Evolutionary conservation across 371 early-diverging fungal species (phyloP).

Genomic region (Zancudomyces culisetae): DNA sequence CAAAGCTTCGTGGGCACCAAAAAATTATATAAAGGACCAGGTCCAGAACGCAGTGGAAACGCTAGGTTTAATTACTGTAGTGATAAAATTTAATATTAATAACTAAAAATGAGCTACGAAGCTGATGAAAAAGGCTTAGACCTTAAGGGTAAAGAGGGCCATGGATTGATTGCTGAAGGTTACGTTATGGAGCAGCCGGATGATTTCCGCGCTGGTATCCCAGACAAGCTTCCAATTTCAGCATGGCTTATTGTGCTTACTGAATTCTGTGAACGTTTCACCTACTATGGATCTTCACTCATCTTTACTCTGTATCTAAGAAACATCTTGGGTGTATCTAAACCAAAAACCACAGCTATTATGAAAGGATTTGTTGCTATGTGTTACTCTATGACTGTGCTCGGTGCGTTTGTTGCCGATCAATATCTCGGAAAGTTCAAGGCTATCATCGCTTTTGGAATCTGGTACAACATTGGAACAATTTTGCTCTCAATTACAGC

Average conservation of each 20-base stretch:
- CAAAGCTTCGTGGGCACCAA: no score
- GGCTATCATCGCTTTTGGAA: constrained; percentile 46
- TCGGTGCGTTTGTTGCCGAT: constrained; percentile 68
- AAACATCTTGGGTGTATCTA: constrained; percentile 5
- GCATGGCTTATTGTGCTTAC: constrained; percentile 14
- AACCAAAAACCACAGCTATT: constrained; percentile 14
- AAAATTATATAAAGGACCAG: no score
- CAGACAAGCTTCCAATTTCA: constrained; percentile 10
- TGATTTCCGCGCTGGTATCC: constrained; percentile 7
- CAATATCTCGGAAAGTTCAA: constrained; percentile 60
- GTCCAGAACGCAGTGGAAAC: no score
- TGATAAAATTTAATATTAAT: no score
- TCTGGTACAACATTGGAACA: constrained; percentile 46
- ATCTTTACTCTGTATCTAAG: constrained; percentile 43
- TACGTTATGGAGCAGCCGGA: constrained; percentile 8
- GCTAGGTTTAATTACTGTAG: no score
- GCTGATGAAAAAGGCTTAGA: no score
- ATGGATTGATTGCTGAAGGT: no score
- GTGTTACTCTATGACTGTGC: constrained; percentile 56
- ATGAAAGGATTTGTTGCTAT: constrained; percentile 30
- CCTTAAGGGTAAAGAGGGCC: no score
- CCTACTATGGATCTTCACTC: constrained; percentile 53
- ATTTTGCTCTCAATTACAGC: constrained; percentile 42
- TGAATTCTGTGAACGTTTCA: constrained; percentile 48
- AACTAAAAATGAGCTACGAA: no score